Conservation (phyloP, 768 basidiomycete species). For the Chalciporus pseudorubinellus region DNA sequence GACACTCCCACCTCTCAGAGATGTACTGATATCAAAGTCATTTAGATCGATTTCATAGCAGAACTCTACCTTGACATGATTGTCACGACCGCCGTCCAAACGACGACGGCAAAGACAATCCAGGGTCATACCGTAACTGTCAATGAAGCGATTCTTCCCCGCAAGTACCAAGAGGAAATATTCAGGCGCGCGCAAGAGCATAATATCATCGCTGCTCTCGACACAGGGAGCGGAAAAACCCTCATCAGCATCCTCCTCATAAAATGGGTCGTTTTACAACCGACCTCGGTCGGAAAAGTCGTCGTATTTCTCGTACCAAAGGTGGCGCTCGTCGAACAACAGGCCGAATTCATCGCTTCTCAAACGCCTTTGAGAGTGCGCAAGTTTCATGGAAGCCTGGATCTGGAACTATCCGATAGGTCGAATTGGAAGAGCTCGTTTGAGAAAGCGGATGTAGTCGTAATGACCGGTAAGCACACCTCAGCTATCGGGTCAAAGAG, state of each 20-base stretch:
- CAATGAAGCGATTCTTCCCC: constrained; percentile 42
- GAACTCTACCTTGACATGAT: constrained; percentile 23
- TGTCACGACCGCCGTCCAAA: constrained; percentile 17
- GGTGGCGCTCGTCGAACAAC: constrained; percentile 83
- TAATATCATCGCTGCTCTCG: constrained; percentile 58
- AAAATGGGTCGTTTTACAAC: constrained; percentile 64
- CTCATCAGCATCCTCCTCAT: constrained; percentile 63
- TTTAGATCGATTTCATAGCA: constrained; percentile 8
- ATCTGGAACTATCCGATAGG: constrained; percentile 69
- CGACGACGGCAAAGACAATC: constrained; percentile 19
- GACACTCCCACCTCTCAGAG: constrained; percentile 5
- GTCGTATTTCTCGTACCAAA: constrained; percentile 83
- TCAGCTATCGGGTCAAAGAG: background rate
- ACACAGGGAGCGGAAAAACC: constrained; percentile 63
- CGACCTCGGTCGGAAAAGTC: constrained; percentile 51
- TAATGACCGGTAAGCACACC: constrained; percentile 69
- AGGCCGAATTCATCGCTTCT: constrained; percentile 61
- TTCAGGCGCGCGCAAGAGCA: constrained; percentile 47
- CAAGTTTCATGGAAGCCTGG: constrained; percentile 67
- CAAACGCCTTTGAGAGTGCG: constrained; percentile 66
- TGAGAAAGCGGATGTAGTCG: constrained; percentile 65
- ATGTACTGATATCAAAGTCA: constrained; percentile 24
- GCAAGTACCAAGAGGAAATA: constrained; percentile 56
- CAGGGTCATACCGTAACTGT: constrained; percentile 28
- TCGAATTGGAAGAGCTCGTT: constrained; percentile 64